Conservation (phyloP, 495 filamentous ascomycete species). For the Lichenothelia convexa region DNA sequence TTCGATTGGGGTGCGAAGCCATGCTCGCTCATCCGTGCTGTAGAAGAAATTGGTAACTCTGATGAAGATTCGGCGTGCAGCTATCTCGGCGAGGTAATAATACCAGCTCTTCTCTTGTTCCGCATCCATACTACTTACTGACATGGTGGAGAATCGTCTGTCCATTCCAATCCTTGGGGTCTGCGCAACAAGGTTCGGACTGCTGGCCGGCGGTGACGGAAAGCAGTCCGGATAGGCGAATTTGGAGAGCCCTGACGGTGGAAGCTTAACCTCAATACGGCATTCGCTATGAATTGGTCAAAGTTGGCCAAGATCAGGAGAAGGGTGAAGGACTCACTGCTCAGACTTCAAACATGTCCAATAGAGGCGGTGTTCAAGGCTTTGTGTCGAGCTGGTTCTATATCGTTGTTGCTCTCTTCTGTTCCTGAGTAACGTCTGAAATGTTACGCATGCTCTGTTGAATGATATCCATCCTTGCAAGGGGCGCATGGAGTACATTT, state of each 20-base stretch:
- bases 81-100: neutral
- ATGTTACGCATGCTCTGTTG: neutral
- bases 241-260: neutral
- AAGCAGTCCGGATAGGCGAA: neutral
- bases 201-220: neutral
- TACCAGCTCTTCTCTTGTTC: neutral
- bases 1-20: neutral
- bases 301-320: neutral
- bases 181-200: neutral
- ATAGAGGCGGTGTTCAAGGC: neutral
- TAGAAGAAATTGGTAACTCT: neutral
- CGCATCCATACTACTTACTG: neutral
- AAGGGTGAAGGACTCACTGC: neutral
- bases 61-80: neutral
- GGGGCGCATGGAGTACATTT: conserved; percentile 1
- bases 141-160: neutral
- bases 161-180: neutral
- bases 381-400: neutral
- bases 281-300: neutral
- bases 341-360: conserved; percentile 1
- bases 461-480: neutral
- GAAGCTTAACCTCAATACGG: neutral
- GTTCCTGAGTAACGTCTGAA: neutral
- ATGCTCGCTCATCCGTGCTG: neutral
- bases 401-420: neutral